Evolutionary conservation across 2,329 filamentous ascomycete species (phyloP).

Genomic region (Elsinoe necatrix): DNA sequence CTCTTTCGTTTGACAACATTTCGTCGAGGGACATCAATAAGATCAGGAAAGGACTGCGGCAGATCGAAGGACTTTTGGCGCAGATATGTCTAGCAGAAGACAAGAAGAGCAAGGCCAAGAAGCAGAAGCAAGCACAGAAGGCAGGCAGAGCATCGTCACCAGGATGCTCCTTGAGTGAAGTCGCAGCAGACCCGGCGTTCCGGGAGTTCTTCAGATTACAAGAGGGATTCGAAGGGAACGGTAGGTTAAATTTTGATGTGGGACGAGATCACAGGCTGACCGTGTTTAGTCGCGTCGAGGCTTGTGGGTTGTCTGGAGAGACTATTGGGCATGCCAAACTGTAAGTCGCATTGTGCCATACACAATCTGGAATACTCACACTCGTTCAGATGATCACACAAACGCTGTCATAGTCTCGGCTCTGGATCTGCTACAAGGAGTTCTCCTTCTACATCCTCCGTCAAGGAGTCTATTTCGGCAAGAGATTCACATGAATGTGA

Average conservation of each 20-base stretch:
- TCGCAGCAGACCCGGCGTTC: conserved; percentile 79
- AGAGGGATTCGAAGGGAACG: conserved; percentile 96
- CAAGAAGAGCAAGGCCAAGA: conserved; percentile 19
- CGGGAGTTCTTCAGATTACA: conserved; percentile 94
- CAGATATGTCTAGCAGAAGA: conserved; percentile 73
- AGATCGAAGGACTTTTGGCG: conserved; percentile 87
- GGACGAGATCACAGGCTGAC: not conserved
- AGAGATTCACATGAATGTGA: conserved; percentile 92
- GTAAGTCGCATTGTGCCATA: conserved; percentile 26
- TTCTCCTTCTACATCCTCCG: conserved; percentile 79
- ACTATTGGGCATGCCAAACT: conserved; percentile 70
- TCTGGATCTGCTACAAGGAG: conserved; percentile 80
- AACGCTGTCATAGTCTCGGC: conserved; percentile 82
- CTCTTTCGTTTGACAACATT: conserved; percentile 90
- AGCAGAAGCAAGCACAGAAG: conserved; percentile 30
- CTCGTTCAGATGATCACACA: conserved; percentile 60
- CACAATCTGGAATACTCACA: not conserved
- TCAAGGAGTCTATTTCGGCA: conserved; percentile 79
- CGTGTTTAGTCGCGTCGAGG: conserved; percentile 60
- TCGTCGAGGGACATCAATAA: conserved; percentile 85
- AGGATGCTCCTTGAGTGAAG: conserved; percentile 48
- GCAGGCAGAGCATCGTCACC: conserved; percentile 24
- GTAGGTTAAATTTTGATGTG: conserved; percentile 32
- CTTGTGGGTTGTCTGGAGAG: conserved; percentile 79
- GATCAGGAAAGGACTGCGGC: conserved; percentile 85